These are phyloP conservation scores for Aspergillus pseudoterreus DNA, from an alignment of 2,329 filamentous ascomycete genomes.

Conservation along the genomic window DNA sequence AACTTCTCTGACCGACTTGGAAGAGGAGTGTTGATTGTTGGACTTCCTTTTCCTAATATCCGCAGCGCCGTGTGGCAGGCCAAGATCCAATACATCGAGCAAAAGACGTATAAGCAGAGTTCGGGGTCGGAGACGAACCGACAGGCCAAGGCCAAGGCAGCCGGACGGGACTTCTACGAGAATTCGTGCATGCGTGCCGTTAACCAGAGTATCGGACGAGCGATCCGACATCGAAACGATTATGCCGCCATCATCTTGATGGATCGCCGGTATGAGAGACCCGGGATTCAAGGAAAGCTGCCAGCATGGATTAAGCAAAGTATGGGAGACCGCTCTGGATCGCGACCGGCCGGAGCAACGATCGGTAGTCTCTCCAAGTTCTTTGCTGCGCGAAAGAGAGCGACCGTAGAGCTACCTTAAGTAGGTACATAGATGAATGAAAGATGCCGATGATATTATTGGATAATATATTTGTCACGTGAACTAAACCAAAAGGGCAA, in stretches of 20 bases:
- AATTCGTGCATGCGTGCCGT: slow-evolving; percentile 96
- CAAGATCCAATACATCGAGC: slow-evolving; percentile 80
- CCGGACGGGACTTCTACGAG: slow-evolving; percentile 79
- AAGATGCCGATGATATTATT: slow-evolving; percentile 1
- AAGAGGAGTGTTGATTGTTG: slow-evolving; percentile 85
- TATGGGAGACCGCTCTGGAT: slow-evolving; percentile 38
- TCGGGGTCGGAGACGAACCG: slow-evolving; percentile 25
- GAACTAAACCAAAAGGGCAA: slow-evolving; percentile 1
- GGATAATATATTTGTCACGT: slow-evolving; percentile 5
- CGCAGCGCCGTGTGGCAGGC: slow-evolving; percentile 89
- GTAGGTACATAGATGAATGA: background rate
- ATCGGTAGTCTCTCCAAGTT: slow-evolving; percentile 31
- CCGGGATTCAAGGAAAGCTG: slow-evolving; percentile 72
- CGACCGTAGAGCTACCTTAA: background rate
- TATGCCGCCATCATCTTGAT: slow-evolving; percentile 87
- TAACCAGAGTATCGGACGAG: slow-evolving; percentile 92
- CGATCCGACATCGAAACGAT: slow-evolving; percentile 81
- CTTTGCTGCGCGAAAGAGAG: slow-evolving; percentile 20
- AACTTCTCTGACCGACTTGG: slow-evolving; percentile 93
- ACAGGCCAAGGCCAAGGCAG: slow-evolving; percentile 39
- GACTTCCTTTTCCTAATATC: slow-evolving; percentile 88
- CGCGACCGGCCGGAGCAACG: slow-evolving; percentile 21
- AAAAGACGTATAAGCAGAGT: slow-evolving; percentile 43
- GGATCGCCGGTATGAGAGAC: slow-evolving; percentile 72
- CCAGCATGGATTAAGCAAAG: slow-evolving; percentile 84